These are phyloP conservation scores for Cordyceps javanica DNA, from an alignment of 2,329 filamentous ascomycete species.

Conservation along the genomic window DNA sequence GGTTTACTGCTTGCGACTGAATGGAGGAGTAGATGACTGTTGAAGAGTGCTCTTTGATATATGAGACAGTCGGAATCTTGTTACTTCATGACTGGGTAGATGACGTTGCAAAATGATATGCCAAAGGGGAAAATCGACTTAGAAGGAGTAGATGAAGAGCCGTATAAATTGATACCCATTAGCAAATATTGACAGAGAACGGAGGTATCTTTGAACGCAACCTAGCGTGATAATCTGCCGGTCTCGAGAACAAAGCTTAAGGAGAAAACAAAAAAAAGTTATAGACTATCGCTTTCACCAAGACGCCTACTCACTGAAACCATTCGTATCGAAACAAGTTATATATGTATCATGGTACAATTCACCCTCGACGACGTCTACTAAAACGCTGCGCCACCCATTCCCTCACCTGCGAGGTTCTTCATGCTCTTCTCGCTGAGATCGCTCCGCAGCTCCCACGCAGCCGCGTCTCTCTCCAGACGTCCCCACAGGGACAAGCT, in stretches of 20 bases:
- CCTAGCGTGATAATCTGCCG: too few species aligned
- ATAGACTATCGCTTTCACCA: neutral
- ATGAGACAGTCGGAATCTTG: neutral
- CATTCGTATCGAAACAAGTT: neutral
- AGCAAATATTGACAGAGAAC: too few species aligned
- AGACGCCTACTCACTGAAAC: neutral
- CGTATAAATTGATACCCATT: neutral
- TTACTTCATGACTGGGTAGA: too few species aligned
- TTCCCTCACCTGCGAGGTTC: slow-evolving; percentile 50
- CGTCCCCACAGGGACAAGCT: slow-evolving; percentile 48
- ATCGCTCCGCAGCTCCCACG: slow-evolving; percentile 50
- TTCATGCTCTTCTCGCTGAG: slow-evolving; percentile 51
- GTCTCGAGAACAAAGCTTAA: neutral
- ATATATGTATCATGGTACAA: neutral
- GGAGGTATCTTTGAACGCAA: too few species aligned
- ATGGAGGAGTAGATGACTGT: too few species aligned
- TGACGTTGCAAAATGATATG: neutral
- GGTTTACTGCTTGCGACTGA: too few species aligned
- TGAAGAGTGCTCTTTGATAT: neutral
- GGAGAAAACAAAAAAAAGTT: neutral
- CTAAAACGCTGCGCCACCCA: slow-evolving; percentile 50
- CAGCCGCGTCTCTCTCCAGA: slow-evolving; percentile 47
- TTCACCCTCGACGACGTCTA: neutral
- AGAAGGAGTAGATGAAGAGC: neutral
- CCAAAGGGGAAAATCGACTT: neutral